These are phyloP conservation scores for Neofusicoccum parvum DNA, from an alignment of 2,329 filamentous ascomycete species.

Conservation along the genomic window DNA sequence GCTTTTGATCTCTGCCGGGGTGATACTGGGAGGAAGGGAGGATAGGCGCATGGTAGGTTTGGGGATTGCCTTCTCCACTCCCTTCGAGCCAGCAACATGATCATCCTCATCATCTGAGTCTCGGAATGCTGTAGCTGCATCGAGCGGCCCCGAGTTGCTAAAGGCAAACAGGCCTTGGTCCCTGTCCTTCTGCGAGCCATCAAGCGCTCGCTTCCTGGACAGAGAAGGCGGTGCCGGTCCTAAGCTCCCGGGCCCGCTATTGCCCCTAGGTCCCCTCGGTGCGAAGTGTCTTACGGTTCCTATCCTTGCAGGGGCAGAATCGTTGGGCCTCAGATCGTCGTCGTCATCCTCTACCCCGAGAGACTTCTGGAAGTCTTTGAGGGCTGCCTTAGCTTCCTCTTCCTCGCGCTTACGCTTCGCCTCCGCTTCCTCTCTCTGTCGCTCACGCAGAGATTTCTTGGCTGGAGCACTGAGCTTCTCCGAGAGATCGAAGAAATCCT, in stretches of 20 bases:
- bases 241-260: slow-evolving; percentile 54
- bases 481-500: slow-evolving; percentile 69
- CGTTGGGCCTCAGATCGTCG: slow-evolving; percentile 24
- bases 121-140: slow-evolving; percentile 44
- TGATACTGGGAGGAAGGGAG: slow-evolving; percentile 56
- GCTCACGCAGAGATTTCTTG: slow-evolving; percentile 86
- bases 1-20: slow-evolving; percentile 51
- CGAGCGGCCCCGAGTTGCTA: slow-evolving; percentile 37
- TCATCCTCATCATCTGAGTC: slow-evolving; percentile 48
- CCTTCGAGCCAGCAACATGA: slow-evolving; percentile 41
- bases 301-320: slow-evolving; percentile 1
- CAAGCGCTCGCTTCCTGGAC: slow-evolving; percentile 48
- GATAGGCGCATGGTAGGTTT: slow-evolving; percentile 59
- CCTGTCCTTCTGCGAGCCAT: slow-evolving; percentile 37
- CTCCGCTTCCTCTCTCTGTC: slow-evolving; percentile 85
- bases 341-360: slow-evolving; percentile 62
- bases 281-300: slow-evolving; percentile 59
- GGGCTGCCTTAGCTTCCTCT: slow-evolving; percentile 83
- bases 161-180: slow-evolving; percentile 44
- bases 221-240: slow-evolving; percentile 45
- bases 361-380: slow-evolving; percentile 84
- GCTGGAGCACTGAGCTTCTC: slow-evolving; percentile 79
- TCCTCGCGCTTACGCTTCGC: slow-evolving; percentile 83
- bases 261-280: slow-evolving; percentile 39
- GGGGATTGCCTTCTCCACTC: slow-evolving; percentile 51